Base-by-base conservation (phyloP, 495 filamentous ascomycete genomes). In the Monascus purpureus region DNA sequence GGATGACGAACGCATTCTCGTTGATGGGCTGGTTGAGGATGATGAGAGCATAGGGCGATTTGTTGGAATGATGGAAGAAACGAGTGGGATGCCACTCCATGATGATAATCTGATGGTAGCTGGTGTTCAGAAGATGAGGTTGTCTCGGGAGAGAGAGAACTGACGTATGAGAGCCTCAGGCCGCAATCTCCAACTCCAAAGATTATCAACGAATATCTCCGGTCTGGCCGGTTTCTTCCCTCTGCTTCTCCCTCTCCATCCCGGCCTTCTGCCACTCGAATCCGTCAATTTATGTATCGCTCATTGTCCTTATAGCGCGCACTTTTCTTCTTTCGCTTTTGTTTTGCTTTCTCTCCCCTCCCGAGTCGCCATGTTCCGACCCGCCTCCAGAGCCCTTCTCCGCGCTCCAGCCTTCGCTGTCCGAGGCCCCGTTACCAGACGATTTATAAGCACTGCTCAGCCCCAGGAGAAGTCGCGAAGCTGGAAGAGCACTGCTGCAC, bases 401-500 rank as follows among this genome's bases (percentile, higher is more conserved):
- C 67, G 70, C 47, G 48, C 54, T 31, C 50, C 55, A 32, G 37
- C 42, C 37, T 59, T 67, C 42, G 50, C 49, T 47, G 45, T 40
- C 45, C 50, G 53, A 46, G 49, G 37, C 42, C 45, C 47, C 41
- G 48, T 47, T 37, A 52, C 31, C 40, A 67, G 70, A 40, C 73
- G 83, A 51, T 78, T 83, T 46, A 66, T 80, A 54, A 82, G 73
- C 61, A 83, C 80, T 33, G 62, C 72, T 42, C 63, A 80, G 32
- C 57, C 75, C 3, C 46, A 59, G 32, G 65, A 73, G 43, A 80
- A 75, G 55, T 68, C 70, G 39, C 57, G 83, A 49, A 78, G 74
- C 46, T 93, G 81, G 85, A 95, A 82, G 68, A 81, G 71, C 43
- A 67, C 72, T n/a, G 65, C 60, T 6, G 43, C 65, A 35, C 68